A percentile compares a stretch with the other conserved stretches of the same genome.
These are phyloP conservation scores for Clonostachys rhizophaga DNA, from an alignment of 2,329 filamentous ascomycete genomes.

Conservation along the genomic window DNA sequence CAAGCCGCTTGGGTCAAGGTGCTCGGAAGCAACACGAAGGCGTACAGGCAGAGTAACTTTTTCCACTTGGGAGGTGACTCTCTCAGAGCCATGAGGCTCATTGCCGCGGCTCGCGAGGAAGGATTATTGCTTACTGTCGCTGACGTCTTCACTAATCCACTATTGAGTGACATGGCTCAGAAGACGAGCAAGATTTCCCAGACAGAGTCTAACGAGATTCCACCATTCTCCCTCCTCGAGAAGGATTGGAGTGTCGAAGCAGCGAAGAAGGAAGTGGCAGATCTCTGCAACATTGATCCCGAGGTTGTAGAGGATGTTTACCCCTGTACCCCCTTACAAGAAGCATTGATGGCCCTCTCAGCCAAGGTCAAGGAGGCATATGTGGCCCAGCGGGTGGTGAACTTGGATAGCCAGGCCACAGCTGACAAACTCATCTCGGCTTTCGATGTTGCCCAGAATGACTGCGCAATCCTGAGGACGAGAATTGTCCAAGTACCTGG, in stretches of 20 bases:
- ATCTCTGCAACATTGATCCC: constrained; percentile 28
- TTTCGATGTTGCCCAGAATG: constrained; percentile 29
- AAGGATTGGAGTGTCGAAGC: constrained; percentile 21
- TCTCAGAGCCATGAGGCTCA: constrained; percentile 44
- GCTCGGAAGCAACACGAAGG: constrained; percentile 23
- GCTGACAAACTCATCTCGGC: constrained; percentile 32
- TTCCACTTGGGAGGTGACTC: constrained; percentile 46
- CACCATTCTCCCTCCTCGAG: constrained; percentile 32
- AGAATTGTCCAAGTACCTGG: constrained; percentile 40
- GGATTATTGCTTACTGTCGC: constrained; percentile 36
- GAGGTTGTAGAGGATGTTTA: constrained; percentile 42
- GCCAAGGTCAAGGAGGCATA: constrained; percentile 46
- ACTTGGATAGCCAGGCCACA: constrained; percentile 26
- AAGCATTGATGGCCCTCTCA: constrained; percentile 48
- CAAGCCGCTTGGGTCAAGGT: constrained; percentile 29
- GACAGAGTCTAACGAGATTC: constrained; percentile 15
- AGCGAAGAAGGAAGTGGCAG: constrained; percentile 28
- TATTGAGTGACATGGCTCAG: constrained; percentile 35
- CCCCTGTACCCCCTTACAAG: constrained; percentile 49
- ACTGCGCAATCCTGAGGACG: constrained; percentile 38
- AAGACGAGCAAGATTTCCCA: constrained; percentile 13
- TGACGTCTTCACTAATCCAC: constrained; percentile 37
- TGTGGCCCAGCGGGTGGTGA: constrained; percentile 42
- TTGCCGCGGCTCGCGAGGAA: constrained; percentile 32
- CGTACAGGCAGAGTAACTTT: constrained; percentile 35